These are phyloP conservation scores for Glonium stellatum DNA, from an alignment of 495 filamentous ascomycete genomes.

Conservation along the genomic window DNA sequence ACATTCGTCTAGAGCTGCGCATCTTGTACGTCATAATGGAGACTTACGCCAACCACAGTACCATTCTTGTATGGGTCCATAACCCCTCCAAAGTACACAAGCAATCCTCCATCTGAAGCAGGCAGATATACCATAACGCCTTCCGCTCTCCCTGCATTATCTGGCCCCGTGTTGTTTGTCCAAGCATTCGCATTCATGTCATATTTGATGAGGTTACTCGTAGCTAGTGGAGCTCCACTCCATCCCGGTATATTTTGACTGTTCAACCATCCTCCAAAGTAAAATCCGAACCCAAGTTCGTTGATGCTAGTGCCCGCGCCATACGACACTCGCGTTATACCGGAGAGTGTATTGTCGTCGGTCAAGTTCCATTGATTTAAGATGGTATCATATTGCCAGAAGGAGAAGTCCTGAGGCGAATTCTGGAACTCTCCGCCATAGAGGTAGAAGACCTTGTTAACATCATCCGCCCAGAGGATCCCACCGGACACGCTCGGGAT, in stretches of 20 bases:
- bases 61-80: constrained; percentile 32
- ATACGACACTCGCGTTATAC: constrained; percentile 32
- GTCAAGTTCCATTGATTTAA: constrained; percentile 41
- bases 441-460: constrained; percentile 48
- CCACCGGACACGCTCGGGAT: constrained; percentile 44
- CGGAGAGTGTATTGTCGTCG: constrained; percentile 8
- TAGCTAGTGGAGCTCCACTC: constrained; percentile 37
- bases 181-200: constrained; percentile 40
- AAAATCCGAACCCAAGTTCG: constrained; percentile 37
- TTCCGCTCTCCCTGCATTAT: constrained; percentile 40
- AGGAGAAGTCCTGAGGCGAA: constrained; percentile 34
- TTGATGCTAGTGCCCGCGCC: constrained; percentile 36
- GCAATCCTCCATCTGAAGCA: constrained; percentile 46
- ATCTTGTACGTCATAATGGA: no score
- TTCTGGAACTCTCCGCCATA: constrained; percentile 46
- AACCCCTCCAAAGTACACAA: constrained; percentile 49
- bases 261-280: constrained; percentile 46
- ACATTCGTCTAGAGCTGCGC: not conserved
- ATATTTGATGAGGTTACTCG: constrained; percentile 40
- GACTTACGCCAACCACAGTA: constrained; percentile 23
- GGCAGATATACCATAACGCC: constrained; percentile 45
- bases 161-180: constrained; percentile 42
- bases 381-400: constrained; percentile 43
- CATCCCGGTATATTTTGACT: constrained; percentile 41
- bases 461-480: constrained; percentile 45